These are phyloP conservation scores for Balansia obtecta DNA, from an alignment of 2,329 filamentous ascomycete genomes.

Conservation along the genomic window DNA sequence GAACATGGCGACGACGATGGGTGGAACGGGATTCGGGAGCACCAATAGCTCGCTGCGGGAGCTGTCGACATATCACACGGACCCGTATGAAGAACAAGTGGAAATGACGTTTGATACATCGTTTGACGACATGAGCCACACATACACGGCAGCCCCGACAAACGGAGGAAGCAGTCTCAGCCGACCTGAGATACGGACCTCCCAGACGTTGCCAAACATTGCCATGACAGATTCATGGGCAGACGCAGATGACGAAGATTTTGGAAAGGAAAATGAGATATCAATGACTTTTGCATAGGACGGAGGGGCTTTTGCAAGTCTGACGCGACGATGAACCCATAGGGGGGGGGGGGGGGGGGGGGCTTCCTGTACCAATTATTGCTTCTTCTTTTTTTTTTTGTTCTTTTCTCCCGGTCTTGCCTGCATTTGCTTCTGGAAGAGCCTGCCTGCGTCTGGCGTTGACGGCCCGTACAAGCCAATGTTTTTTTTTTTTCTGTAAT, in stretches of 20 bases:
- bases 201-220: slow-evolving; percentile 38
- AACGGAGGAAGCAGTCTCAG: slow-evolving; percentile 16
- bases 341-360: not conserved
- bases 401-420: not conserved
- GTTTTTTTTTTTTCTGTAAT: no score
- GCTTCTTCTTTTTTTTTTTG: not conserved
- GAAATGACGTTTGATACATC: slow-evolving; percentile 63
- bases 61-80: slow-evolving; percentile 15
- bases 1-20: slow-evolving; percentile 21
- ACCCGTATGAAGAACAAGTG: slow-evolving; percentile 35
- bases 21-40: slow-evolving; percentile 4
- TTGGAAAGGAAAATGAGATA: slow-evolving; percentile 63
- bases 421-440: not conserved
- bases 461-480: no score
- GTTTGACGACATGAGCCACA: slow-evolving; percentile 30
- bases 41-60: slow-evolving; percentile 6
- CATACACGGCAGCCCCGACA: slow-evolving; percentile 13
- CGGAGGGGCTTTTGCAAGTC: no score
- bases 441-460: no score
- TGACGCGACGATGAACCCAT: no score
- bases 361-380: not conserved
- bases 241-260: slow-evolving; percentile 53
- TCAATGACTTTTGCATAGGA: slow-evolving; percentile 66
- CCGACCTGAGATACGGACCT: slow-evolving; percentile 20
- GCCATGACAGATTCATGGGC: slow-evolving; percentile 55